Evolutionary conservation across 805 yeast species (phyloP), one percentile per base, ranked within the genome.

Genomic region (Soucietia sequanensis): DNA sequence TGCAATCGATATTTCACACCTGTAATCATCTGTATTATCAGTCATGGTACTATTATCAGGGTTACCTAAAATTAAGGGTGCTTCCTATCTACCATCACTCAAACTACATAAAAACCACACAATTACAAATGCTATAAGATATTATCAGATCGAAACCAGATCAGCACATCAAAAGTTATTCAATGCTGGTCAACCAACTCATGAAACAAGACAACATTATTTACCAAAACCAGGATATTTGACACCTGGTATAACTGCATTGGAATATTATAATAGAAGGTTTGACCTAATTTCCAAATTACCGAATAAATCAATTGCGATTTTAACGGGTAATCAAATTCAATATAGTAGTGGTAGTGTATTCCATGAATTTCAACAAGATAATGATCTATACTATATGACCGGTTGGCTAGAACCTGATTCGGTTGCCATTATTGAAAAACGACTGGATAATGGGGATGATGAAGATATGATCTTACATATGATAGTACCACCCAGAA

Each of bases 371-470:
- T 93, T 93, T 54, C 95, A 91, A 53, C 99, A 93, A 62, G 84
- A 90, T 54, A 91, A 85, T 35, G 89, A 93, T 54, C 68, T 93
- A 14, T 90, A 65, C 60, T 91, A 91, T 56, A 60, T 91, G 40
- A 83, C 95, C 2, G 98, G 98, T 3, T 89, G 95, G 87, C 74
- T 85, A 41, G 97, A 90, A 53, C 96, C 97, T 3, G 82, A 85
- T 44, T 78, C 95, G 0, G 75, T 81, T 42, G 75, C 78, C 42
- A 56, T 82, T 7, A 58, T 87, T 29, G 95, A 84, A 46, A 81
- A 80, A 46, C 75, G 79, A 27, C 61, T 65, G 23, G 68, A 69
- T 35, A 61, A 71, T 38, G 62, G 73, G n/a, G 46, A 46, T 8
- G 64, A 56, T 8, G 76, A 72, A 17, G 76, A 78, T 33, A 68